Base-by-base conservation (phyloP, 352 stramenopile species). In the Globisporangium canariense region DNA sequence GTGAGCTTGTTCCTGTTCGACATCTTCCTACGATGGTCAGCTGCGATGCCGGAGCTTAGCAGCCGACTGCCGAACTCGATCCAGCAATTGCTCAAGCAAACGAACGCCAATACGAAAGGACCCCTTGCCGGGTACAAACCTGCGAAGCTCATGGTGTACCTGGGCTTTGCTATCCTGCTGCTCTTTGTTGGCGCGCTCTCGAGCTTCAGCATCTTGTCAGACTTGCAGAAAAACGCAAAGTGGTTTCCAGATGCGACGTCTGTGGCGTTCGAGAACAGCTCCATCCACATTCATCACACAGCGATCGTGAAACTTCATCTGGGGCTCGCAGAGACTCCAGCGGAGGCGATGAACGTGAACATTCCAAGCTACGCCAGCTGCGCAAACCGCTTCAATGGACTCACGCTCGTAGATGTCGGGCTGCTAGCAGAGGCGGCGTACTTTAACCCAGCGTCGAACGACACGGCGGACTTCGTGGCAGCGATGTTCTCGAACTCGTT, bases 361-460 rank as follows among this genome's bases (percentile, higher is more conserved):
- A 67, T 79, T 14, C 83, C 83, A 4, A 74, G 77, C 3, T 96
- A 96, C 56, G 82, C 85, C 28, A 93, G 81, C 52, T 96, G 85
- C 57, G 70, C 67, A 11, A 94, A 88, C 67, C 75, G 77, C 36
- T 95, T 86, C 83, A 79, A 90, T 13, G 84, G 81, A 14, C 55
- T 95, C 10, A 89, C 71, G 50, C 57, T 94, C 46, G 78, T 96
- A 25, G 90, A 97, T 70, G 81, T 94, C 51, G 87, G 84, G 6
- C 76, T 96, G 30, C 84, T 97, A 28, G 81, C 88, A 0, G 87
- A 97, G 55, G 86, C 90, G 13, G 86, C 88, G 25, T 97, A 97
- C 68, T 96, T 97, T 53, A 76, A 96, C 47, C 88, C 88, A 4
- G 56, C 87, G n/a, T 92, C 88, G n/a, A 80, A 85, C 38, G 83